These are phyloP conservation scores for Pezicula rhizophila DNA, from an alignment of 2,329 filamentous ascomycete species.

Conservation along the genomic window DNA sequence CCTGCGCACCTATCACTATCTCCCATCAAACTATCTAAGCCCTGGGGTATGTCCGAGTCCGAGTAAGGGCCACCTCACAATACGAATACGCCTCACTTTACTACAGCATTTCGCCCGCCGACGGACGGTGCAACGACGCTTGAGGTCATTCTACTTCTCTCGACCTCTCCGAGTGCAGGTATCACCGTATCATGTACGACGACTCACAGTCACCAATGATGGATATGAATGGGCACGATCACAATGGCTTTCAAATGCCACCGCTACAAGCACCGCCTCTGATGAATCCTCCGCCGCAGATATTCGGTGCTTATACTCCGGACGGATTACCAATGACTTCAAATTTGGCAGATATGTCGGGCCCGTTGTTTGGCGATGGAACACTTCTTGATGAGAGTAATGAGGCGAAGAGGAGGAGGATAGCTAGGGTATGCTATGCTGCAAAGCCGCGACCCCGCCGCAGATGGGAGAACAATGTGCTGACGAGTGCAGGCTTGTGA, in stretches of 20 bases:
- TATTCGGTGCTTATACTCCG: conserved; percentile 57
- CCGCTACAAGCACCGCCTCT: conserved; percentile 54
- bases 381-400: conserved; percentile 58
- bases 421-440: conserved; percentile 61
- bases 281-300: conserved; percentile 62
- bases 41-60: background rate
- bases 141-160: too few relatives aligned
- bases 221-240: conserved; percentile 28
- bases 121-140: background rate
- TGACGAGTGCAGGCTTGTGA: conserved; percentile 46
- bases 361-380: conserved; percentile 55
- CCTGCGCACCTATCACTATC: background rate
- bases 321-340: conserved; percentile 55
- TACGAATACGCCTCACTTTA: background rate
- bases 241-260: conserved; percentile 50
- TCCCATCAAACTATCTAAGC: background rate
- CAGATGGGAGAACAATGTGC: conserved; percentile 2
- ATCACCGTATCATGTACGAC: background rate
- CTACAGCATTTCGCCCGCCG: background rate
- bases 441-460: conserved; percentile 1
- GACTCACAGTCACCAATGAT: conserved; percentile 16
- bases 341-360: conserved; percentile 49
- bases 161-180: background rate
- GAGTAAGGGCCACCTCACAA: background rate
- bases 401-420: conserved; percentile 63